Conservation (phyloP, 805 yeast genomes). For the Priceomyces castillae region DNA sequence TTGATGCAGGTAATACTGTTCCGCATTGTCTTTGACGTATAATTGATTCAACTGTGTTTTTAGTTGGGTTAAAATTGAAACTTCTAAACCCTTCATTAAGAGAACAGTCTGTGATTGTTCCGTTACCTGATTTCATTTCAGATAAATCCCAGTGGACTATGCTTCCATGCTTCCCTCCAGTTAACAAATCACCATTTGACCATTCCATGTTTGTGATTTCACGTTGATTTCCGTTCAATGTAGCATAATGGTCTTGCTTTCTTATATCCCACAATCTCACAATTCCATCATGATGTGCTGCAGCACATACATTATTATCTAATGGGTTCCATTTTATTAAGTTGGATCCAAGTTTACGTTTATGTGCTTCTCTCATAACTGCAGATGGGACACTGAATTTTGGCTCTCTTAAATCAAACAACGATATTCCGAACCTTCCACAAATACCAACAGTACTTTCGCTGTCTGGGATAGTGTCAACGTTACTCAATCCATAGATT, state of each 20-base stretch:
- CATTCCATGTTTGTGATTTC: slow-evolving; percentile 58
- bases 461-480: slow-evolving; percentile 48
- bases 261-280: slow-evolving; percentile 77
- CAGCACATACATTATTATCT: slow-evolving; percentile 60
- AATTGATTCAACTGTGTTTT: slow-evolving; percentile 28
- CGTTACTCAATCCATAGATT: slow-evolving; percentile 47
- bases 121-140: slow-evolving; percentile 16
- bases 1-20: slow-evolving; percentile 59
- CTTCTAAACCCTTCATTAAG: slow-evolving; percentile 47
- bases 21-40: slow-evolving; percentile 54
- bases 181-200: slow-evolving; percentile 52
- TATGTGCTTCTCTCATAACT: slow-evolving; percentile 10
- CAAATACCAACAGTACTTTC: slow-evolving; percentile 60
- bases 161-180: slow-evolving; percentile 64
- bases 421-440: slow-evolving; percentile 70
- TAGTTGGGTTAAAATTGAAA: slow-evolving; percentile 32
- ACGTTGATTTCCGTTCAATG: slow-evolving; percentile 55
- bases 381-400: slow-evolving; percentile 33
- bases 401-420: slow-evolving; percentile 64
- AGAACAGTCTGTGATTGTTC: slow-evolving; percentile 32
- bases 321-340: slow-evolving; percentile 61
- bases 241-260: slow-evolving; percentile 51
- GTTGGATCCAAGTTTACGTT: slow-evolving; percentile 31
- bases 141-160: slow-evolving; percentile 66
- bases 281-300: slow-evolving; percentile 56